Evolutionary conservation across 768 basidiomycete species (phyloP), one percentile per base, ranked within the genome.

Genomic region (Kwoniella botswanensis): DNA sequence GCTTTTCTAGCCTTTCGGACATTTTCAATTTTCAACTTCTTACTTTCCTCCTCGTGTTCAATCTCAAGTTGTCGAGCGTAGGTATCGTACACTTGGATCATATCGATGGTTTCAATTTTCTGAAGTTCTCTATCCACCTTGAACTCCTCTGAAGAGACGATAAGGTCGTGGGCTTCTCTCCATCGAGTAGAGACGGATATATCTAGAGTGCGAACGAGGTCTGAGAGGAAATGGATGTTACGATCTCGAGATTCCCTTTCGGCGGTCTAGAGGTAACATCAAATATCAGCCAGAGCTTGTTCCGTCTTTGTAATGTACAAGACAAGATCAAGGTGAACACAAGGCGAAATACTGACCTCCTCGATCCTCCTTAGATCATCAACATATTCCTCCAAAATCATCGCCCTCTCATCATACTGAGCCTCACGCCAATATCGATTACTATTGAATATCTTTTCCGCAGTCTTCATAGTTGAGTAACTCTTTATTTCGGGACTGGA

Each of bases 111-210:
- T 12, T 96, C 96, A 53, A 98, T 87, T 77, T 88, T 90, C 72
- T 88, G 90, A 61, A 99, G 85, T 71, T 94, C 92, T 0, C 86
- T 75, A 76, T 98, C 94, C 29, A 85, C 83, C 56, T 87, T 88
- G 91, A 92, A 99, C 57, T 91, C 91, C 0, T 90, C 88, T 1
- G 93, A 92, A 21, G 90, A 89, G 10, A 89, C 78, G 50, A 99
- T 88, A 73, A 91, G 86, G 18, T 88, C 87, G 74, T 92, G 91
- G 0, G 94, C 94, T 68, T 89, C 88, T 61, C 92, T 88, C 94
- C 96, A 99, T 22, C 93, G 90, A 0, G 94, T 95, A n/a, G 93
- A 87, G 58, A 98, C 93, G 77, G 95, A 93, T 18, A 98, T 92
- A 62, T 91, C 89, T 55, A 98, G 88, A 46, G 90, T 86, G 78